phyloP scores from a whole-genome alignment of 2,329 filamentous ascomycete genomes.

The Monosporascus cannonballus region DNA sequence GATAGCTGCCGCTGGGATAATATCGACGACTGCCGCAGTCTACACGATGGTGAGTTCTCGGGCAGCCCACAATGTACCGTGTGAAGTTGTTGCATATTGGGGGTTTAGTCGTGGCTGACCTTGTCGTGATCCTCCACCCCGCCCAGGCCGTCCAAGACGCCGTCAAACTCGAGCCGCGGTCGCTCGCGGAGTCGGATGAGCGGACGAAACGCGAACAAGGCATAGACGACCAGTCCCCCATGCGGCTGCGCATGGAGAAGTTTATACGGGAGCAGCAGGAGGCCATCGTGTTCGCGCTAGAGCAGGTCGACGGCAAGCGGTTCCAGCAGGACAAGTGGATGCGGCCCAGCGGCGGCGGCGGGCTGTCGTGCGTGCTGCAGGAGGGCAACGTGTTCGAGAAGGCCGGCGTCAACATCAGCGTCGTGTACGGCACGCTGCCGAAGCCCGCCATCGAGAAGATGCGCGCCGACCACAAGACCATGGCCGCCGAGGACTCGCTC shows the following conservation, averaged over 20 bases:
- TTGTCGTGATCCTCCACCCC: background rate
- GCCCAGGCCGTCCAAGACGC: slow-evolving; percentile 36
- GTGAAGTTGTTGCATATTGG: background rate
- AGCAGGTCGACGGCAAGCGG: slow-evolving; percentile 73
- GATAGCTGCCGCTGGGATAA: slow-evolving; percentile 12
- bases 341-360: slow-evolving; percentile 82
- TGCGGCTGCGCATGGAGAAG: slow-evolving; percentile 96
- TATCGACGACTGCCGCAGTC: slow-evolving; percentile 12
- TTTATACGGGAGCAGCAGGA: slow-evolving; percentile 92
- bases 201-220: slow-evolving; percentile 72
- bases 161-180: slow-evolving; percentile 52
- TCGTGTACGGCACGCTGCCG: slow-evolving; percentile 89
- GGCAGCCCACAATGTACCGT: slow-evolving; percentile 1
- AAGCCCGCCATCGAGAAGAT: slow-evolving; percentile 86
- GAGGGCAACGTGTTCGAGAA: slow-evolving; percentile 98
- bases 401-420: slow-evolving; percentile 88
- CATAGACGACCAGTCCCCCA: slow-evolving; percentile 74
- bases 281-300: slow-evolving; percentile 76
- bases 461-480: slow-evolving; percentile 89
- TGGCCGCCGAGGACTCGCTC: slow-evolving; percentile 64
- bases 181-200: slow-evolving; percentile 80
- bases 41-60: slow-evolving; percentile 18
- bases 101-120: slow-evolving; percentile 8
- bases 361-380: slow-evolving; percentile 90
- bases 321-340: slow-evolving; percentile 86